These are phyloP conservation scores for Suhomyces emberorum DNA, from an alignment of 805 yeast genomes.

Conservation along the genomic window DNA sequence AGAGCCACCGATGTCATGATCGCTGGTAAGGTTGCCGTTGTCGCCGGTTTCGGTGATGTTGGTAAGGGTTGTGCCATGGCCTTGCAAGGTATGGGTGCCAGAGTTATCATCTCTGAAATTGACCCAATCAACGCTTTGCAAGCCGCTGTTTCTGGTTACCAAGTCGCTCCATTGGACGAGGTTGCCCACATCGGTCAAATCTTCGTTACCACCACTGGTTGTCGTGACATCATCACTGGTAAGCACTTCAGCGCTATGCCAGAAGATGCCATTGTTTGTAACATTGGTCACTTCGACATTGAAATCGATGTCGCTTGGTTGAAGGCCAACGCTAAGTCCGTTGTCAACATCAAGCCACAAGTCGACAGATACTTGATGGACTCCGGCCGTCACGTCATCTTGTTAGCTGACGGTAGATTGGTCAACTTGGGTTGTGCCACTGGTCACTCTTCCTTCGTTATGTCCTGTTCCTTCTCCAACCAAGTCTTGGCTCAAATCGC, in stretches of 20 bases:
- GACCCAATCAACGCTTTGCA: constrained; percentile 99
- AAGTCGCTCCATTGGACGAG: constrained; percentile 92
- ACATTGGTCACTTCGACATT: constrained; percentile 99
- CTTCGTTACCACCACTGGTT: constrained; percentile 98
- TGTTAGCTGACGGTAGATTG: constrained; percentile 98
- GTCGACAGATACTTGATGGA: constrained; percentile 94
- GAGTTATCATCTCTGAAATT: constrained; percentile 94
- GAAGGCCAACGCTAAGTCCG: constrained; percentile 88
- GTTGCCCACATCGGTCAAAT: constrained; percentile 93
- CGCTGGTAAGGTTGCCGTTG: constrained; percentile 98
- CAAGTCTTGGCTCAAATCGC: constrained; percentile 99
- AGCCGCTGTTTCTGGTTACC: constrained; percentile 99
- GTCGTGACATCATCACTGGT: constrained; percentile 95
- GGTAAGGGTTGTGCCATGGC: constrained; percentile 99
- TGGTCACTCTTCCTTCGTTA: constrained; percentile 98
- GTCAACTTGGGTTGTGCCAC: constrained; percentile 99
- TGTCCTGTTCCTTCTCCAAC: constrained; percentile 99
- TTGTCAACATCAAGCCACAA: constrained; percentile 97
- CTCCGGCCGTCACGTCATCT: constrained; percentile 89
- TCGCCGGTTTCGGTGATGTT: constrained; percentile 99
- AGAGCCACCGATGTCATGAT: constrained; percentile 99
- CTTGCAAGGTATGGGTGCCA: constrained; percentile 97
- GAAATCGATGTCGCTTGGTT: constrained; percentile 99
- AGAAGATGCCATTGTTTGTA: constrained; percentile 98
- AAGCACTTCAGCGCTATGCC: constrained; percentile 90